phyloP scores from a whole-genome alignment of 768 basidiomycete species.

The Boletus pseudo-olivaceus region DNA sequence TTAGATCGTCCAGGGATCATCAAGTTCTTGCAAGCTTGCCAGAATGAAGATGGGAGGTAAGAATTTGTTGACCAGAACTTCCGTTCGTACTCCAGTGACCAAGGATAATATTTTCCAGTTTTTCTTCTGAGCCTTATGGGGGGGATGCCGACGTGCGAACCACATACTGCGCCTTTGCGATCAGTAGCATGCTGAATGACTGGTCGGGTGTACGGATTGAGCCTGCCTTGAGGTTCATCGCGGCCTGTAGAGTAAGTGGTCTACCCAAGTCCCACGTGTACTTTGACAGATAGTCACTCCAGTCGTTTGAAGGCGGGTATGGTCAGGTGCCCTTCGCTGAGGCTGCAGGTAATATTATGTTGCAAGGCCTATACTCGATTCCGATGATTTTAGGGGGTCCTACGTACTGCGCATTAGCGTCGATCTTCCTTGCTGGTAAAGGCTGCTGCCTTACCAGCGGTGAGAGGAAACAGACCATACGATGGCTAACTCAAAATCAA shows the following conservation, averaged over 20 bases:
- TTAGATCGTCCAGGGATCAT: constrained; percentile 70
- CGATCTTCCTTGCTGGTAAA: constrained; percentile 50
- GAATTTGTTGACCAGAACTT: constrained; percentile 9
- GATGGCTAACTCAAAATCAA: constrained; percentile 77
- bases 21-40: constrained; percentile 65
- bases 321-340: constrained; percentile 80
- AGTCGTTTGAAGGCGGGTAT: constrained; percentile 95
- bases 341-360: constrained; percentile 62
- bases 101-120: constrained; percentile 40
- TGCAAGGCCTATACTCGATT: not conserved
- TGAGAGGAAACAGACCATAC: constrained; percentile 54
- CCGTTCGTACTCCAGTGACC: not conserved
- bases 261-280: not conserved
- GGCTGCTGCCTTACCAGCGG: constrained; percentile 24
- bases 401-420: constrained; percentile 87
- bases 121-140: constrained; percentile 64
- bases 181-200: constrained; percentile 74
- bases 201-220: constrained; percentile 71
- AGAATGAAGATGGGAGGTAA: constrained; percentile 81
- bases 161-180: constrained; percentile 82
- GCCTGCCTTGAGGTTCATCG: constrained; percentile 60
- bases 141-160: constrained; percentile 80
- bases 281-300: constrained; percentile 3
- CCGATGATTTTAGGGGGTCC: constrained; percentile 64
- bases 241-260: constrained; percentile 62